Conservation (phyloP, 305 asterid genomes). For the Fraxinus platypoda region DNA sequence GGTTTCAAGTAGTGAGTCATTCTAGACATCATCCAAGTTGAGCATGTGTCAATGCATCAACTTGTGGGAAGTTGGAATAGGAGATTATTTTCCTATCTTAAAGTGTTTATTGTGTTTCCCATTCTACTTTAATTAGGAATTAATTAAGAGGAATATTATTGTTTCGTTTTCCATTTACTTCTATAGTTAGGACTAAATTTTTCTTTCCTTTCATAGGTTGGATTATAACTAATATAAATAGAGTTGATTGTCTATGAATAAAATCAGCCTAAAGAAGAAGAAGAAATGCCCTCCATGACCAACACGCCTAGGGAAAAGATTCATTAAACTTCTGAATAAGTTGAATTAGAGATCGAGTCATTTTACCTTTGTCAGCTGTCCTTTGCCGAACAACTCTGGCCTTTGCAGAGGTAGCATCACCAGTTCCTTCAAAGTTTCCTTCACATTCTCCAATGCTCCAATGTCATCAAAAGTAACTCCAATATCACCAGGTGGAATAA, state of each 20-base stretch:
- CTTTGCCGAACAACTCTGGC: constrained; percentile 51
- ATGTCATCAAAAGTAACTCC: constrained; percentile 57
- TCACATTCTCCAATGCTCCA: constrained; percentile 54
- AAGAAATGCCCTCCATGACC: background rate
- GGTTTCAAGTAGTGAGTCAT: background rate
- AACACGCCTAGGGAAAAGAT: background rate
- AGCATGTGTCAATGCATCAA: background rate
- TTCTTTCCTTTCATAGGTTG: background rate
- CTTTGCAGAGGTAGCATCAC: constrained; percentile 58
- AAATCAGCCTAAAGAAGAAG: background rate
- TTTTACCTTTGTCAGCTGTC: constrained; percentile 48
- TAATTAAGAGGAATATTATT: background rate
- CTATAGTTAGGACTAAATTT: background rate
- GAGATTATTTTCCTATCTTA: background rate
- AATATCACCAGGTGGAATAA: constrained; percentile 50
- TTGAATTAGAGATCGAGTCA: background rate
- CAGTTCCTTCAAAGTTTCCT: constrained; percentile 50
- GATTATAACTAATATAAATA: background rate
- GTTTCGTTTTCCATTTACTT: background rate
- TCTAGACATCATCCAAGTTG: background rate
- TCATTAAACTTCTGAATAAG: background rate
- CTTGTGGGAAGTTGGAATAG: background rate
- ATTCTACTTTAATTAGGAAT: background rate
- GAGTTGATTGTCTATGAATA: background rate
- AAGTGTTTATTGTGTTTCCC: background rate